phyloP scores from a whole-genome alignment of 2,329 filamentous ascomycete species.

The Aspergillus hortae region DNA sequence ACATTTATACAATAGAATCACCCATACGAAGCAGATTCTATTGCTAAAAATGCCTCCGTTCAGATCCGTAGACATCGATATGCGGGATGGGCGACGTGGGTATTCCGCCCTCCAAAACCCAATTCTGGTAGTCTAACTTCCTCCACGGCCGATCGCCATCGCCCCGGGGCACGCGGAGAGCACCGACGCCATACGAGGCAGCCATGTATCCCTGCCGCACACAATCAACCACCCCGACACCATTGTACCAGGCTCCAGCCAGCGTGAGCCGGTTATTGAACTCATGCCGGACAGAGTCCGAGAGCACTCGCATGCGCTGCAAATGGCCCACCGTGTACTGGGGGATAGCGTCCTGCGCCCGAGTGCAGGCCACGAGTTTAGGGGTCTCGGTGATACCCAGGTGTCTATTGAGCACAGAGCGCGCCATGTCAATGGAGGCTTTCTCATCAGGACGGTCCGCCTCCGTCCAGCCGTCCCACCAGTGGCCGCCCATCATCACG shows the following conservation, averaged over 20 bases:
- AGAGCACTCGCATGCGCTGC: conserved; percentile 55
- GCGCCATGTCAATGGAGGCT: conserved; percentile 67
- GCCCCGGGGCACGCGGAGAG: conserved; percentile 22
- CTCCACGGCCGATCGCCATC: conserved; percentile 16
- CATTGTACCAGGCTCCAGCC: conserved; percentile 52
- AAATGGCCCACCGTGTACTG: conserved; percentile 83
- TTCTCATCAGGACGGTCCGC: conserved; percentile 59
- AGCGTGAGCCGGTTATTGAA: conserved; percentile 66
- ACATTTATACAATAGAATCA: conserved; percentile 1
- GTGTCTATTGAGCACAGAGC: conserved; percentile 67
- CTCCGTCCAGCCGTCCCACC: conserved; percentile 66
- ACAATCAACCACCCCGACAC: conserved; percentile 53
- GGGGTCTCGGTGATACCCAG: conserved; percentile 66
- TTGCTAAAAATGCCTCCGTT: conserved; percentile 9
- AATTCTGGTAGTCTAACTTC: conserved; percentile 17
- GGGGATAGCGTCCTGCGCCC: conserved; percentile 74
- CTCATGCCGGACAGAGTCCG: conserved; percentile 50
- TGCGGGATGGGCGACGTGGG: conserved; percentile 22
- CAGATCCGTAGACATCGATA: conserved; percentile 8
- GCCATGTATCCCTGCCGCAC: conserved; percentile 56
- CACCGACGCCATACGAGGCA: conserved; percentile 39
- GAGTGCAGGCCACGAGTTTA: conserved; percentile 54
- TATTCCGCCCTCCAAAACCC: conserved; percentile 31
- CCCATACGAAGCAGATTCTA: neutral
- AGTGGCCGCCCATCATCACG: conserved; percentile 91